Evolutionary conservation across 2,329 filamentous ascomycete species (phyloP).

Genomic region (Leptographium radiaticola): DNA sequence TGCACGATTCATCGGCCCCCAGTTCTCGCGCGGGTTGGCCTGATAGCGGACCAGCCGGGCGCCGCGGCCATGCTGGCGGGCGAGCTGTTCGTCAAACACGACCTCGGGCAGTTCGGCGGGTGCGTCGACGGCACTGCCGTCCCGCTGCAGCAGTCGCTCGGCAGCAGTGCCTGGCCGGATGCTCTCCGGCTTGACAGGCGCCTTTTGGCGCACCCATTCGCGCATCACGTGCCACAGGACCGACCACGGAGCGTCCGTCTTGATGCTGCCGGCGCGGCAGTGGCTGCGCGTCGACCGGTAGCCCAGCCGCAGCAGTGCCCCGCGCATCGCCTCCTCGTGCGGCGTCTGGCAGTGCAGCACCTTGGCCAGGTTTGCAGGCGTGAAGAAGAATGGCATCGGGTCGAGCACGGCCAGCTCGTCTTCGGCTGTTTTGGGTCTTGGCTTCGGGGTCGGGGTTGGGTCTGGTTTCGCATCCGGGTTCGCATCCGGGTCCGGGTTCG

Average conservation of each 20-base stretch:
- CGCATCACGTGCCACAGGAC: conserved; percentile 88
- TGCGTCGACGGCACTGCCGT: conserved; percentile 16
- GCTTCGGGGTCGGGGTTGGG: conserved; percentile 12
- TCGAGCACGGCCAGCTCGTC: conserved; percentile 47
- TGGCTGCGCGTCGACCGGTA: conserved; percentile 79
- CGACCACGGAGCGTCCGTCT: conserved; percentile 84
- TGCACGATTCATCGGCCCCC: conserved; percentile 68
- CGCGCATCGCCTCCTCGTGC: conserved; percentile 64
- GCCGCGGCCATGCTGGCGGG: conserved; percentile 45
- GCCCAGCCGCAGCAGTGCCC: conserved; percentile 68
- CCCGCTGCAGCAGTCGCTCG: conserved; percentile 49
- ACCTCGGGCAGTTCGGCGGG: conserved; percentile 24
- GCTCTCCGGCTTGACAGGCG: conserved; percentile 60
- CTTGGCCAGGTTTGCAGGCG: conserved; percentile 60
- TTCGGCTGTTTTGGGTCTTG: conserved; percentile 8
- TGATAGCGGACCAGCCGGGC: conserved; percentile 72
- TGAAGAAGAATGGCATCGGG: conserved; percentile 74
- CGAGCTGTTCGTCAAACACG: conserved; percentile 67
- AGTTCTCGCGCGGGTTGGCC: conserved; percentile 79
- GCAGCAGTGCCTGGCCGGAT: conserved; percentile 60
- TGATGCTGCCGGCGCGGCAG: conserved; percentile 78
- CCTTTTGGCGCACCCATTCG: conserved; percentile 75
- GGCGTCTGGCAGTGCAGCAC: conserved; percentile 70
- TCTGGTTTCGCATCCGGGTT: conserved; percentile 18
- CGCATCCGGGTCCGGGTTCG: conserved; percentile 52